These are phyloP conservation scores for Russula sp. DNA, from an alignment of 768 basidiomycete genomes.

Conservation along the genomic window DNA sequence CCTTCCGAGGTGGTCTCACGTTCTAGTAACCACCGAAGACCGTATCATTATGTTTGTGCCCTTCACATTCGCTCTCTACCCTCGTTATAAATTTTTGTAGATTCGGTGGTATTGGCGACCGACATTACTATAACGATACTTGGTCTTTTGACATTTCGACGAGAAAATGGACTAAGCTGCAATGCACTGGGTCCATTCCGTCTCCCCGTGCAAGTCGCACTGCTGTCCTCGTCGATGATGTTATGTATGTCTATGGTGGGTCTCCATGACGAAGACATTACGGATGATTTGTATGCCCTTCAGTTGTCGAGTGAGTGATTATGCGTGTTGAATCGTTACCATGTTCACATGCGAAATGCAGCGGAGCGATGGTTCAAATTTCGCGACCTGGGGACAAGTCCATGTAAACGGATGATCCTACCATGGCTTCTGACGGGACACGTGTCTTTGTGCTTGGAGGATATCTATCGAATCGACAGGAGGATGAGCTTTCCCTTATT, in stretches of 20 bases:
- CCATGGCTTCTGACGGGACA: too few relatives aligned
- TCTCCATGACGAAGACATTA: rapidly evolving
- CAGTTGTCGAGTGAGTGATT: too few relatives aligned
- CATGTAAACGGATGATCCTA: too few relatives aligned
- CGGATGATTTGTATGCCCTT: too few relatives aligned
- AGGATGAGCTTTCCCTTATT: too few relatives aligned
- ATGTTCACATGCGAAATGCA: too few relatives aligned
- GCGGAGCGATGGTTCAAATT: too few relatives aligned
- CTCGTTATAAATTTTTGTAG: conserved; percentile 40
- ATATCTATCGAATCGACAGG: too few relatives aligned
- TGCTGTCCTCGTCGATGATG: conserved; percentile 95
- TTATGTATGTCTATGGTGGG: conserved; percentile 96
- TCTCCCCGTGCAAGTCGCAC: conserved; percentile 94
- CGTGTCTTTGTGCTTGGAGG: too few relatives aligned
- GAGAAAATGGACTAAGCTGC: conserved; percentile 82
- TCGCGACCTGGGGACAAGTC: too few relatives aligned
- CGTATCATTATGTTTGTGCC: conserved; percentile 27
- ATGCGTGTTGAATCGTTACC: too few relatives aligned
- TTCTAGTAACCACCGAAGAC: conserved; percentile 77
- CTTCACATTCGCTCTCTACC: conserved; percentile 18
- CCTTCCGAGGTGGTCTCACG: conserved; percentile 86
- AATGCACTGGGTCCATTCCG: conserved; percentile 96
- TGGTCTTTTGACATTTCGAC: conserved; percentile 84
- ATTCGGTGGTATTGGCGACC: conserved; percentile 96
- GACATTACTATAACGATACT: conserved; percentile 98